Percentiles rank a stretch among this genome's conserved stretches.
These are phyloP conservation scores for Nicotiana attenuata DNA, from an alignment of 257 asterid genomes.

Conservation along the genomic window DNA sequence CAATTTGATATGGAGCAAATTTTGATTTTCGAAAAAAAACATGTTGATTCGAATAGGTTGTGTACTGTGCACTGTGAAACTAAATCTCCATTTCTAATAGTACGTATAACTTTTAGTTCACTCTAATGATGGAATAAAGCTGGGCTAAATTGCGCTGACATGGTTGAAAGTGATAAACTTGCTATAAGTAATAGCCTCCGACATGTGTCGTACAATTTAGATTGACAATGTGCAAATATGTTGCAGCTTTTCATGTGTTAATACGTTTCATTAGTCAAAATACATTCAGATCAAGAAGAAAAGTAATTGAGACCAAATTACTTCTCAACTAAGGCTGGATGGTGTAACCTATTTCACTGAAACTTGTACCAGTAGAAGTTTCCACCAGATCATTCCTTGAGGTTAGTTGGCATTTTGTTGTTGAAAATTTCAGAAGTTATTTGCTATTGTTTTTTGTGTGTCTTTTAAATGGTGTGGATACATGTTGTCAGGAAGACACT, in stretches of 20 bases:
- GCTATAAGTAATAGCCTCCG: neutral
- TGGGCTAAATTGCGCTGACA: neutral
- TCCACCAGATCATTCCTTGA: neutral
- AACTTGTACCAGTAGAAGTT: neutral
- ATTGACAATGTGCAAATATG: neutral
- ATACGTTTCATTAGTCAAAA: too few species aligned
- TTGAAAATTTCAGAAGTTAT: too few species aligned
- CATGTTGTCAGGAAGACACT: too few species aligned
- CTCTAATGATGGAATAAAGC: neutral
- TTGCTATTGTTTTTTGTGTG: too few species aligned
- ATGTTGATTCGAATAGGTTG: neutral
- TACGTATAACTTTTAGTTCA: neutral
- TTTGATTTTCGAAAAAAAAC: neutral
- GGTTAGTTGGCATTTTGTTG: too few species aligned
- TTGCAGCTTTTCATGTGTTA: neutral
- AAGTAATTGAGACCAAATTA: too few species aligned
- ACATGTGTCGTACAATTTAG: neutral
- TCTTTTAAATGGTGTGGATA: too few species aligned
- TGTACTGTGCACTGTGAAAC: neutral
- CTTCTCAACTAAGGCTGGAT: neutral
- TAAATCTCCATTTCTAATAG: neutral
- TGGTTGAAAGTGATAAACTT: neutral
- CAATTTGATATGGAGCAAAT: neutral
- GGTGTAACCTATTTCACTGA: too few species aligned
- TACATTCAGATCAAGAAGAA: neutral